Evolutionary conservation across 257 asterid species (phyloP).

Genomic region (Ligustrum vulgare): DNA sequence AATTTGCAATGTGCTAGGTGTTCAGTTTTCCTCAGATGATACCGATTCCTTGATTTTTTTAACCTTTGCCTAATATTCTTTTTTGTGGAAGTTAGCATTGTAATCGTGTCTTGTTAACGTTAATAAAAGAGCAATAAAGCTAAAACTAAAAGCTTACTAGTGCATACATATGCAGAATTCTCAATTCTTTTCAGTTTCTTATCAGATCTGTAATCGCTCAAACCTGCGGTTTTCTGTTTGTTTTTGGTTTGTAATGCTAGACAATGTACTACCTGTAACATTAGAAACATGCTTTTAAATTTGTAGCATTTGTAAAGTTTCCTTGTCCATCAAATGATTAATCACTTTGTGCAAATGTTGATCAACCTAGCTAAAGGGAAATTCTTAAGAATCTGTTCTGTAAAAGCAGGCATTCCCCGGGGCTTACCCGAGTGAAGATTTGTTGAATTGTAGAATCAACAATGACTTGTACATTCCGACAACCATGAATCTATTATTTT

Average conservation of each 20-base stretch:
- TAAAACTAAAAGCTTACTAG: neutral
- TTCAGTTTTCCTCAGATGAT: too few relatives aligned
- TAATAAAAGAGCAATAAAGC: neutral
- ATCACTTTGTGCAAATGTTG: slow-evolving; percentile 4
- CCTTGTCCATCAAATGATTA: slow-evolving; percentile 2
- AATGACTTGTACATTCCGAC: neutral
- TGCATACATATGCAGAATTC: neutral
- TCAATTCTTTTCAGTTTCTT: neutral
- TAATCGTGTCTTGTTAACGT: neutral
- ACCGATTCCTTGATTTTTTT: too few relatives aligned
- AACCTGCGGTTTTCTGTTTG: slow-evolving; percentile 5
- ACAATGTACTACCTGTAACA: slow-evolving; percentile 22
- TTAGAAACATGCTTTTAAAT: slow-evolving; percentile 8
- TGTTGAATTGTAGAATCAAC: neutral
- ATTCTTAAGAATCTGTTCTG: neutral
- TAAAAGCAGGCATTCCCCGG: neutral
- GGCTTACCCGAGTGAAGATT: neutral
- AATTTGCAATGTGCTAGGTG: too few relatives aligned
- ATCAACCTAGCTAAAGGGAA: neutral
- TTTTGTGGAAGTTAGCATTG: neutral
- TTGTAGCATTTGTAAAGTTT: neutral
- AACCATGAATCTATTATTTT: neutral
- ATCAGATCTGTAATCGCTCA: neutral
- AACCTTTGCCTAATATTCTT: neutral
- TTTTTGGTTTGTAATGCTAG: slow-evolving; percentile 18